Evolutionary conservation across 2,329 filamentous ascomycete species (phyloP).

Genomic region (Ophiosphaerella korrae): DNA sequence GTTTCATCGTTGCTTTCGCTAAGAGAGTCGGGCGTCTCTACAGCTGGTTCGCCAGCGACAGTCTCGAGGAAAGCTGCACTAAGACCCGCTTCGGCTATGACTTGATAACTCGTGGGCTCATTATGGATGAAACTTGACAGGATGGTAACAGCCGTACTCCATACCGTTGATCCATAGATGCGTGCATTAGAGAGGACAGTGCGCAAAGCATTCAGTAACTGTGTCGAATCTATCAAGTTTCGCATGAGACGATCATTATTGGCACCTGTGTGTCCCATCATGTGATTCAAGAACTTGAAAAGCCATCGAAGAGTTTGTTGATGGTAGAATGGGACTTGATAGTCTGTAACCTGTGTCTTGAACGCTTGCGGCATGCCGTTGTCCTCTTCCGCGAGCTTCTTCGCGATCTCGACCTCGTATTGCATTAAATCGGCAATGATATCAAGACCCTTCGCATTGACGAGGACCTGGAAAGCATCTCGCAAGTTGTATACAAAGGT

Average conservation of each 20-base stretch:
- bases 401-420: slow-evolving; percentile 74
- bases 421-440: slow-evolving; percentile 87
- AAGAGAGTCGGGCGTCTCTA: slow-evolving; percentile 22
- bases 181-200: slow-evolving; percentile 79
- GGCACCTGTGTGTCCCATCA: slow-evolving; percentile 82
- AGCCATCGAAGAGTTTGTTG: slow-evolving; percentile 93
- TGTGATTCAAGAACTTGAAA: slow-evolving; percentile 94
- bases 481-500: slow-evolving; percentile 83
- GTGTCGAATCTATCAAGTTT: slow-evolving; percentile 92
- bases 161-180: slow-evolving; percentile 88
- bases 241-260: slow-evolving; percentile 89
- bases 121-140: slow-evolving; percentile 98
- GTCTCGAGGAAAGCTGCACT: slow-evolving; percentile 85
- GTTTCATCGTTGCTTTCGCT: slow-evolving; percentile 16
- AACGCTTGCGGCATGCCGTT: slow-evolving; percentile 73
- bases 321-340: slow-evolving; percentile 88
- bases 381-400: slow-evolving; percentile 68
- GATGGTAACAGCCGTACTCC: slow-evolving; percentile 92
- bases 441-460: slow-evolving; percentile 82
- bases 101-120: slow-evolving; percentile 94
- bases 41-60: slow-evolving; percentile 60
- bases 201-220: slow-evolving; percentile 77
- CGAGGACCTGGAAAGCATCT: slow-evolving; percentile 82
- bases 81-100: slow-evolving; percentile 91
- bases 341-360: slow-evolving; percentile 85